A percentile compares a stretch with the other conserved stretches of the same genome.
Conservation (phyloP, 768 basidiomycete species). For the Rhodotorula diobovata region DNA sequence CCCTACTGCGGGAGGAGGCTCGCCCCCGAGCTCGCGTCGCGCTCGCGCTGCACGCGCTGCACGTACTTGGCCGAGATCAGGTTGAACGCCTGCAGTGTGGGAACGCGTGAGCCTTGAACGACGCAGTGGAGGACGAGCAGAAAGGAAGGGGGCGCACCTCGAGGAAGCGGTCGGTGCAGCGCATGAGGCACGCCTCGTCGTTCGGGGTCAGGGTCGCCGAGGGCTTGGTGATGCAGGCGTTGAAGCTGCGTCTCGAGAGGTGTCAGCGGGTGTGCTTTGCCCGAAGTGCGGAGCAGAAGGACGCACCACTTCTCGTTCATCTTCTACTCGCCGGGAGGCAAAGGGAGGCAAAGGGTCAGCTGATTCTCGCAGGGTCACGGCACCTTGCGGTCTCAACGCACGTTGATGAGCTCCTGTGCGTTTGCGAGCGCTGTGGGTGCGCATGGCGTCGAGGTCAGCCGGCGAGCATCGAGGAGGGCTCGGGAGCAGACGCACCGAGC, state of each 20-base stretch:
- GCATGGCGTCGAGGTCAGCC: neutral
- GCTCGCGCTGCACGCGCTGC: conserved; percentile 32
- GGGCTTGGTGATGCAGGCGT: conserved; percentile 30
- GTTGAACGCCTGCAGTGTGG: conserved; percentile 2
- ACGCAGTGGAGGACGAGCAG: too few relatives aligned
- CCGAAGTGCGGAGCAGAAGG: too few relatives aligned
- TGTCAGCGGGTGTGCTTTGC: too few relatives aligned
- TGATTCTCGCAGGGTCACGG: too few relatives aligned
- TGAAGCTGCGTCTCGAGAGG: conserved; percentile 8
- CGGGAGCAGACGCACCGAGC: conserved; percentile 18
- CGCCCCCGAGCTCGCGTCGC: conserved; percentile 8
- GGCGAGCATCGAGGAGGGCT: too few relatives aligned
- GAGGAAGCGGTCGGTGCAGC: conserved; percentile 35
- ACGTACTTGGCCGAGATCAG: conserved; percentile 25
- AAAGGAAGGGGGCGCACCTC: conserved; percentile 18
- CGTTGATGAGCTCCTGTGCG: conserved; percentile 39
- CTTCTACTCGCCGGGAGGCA: conserved; percentile 16
- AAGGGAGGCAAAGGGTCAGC: neutral
- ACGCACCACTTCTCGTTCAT: conserved; percentile 40
- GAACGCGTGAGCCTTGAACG: too few relatives aligned
- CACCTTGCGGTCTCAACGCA: neutral
- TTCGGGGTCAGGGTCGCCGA: conserved; percentile 6
- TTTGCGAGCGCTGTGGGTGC: conserved; percentile 27
- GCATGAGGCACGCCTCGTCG: conserved; percentile 29
- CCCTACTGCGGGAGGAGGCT: neutral